Evolutionary conservation across 1,139 yeast genomes (phyloP), one percentile per base, ranked within the genome.

Genomic region (Zygoascus sp.): DNA sequence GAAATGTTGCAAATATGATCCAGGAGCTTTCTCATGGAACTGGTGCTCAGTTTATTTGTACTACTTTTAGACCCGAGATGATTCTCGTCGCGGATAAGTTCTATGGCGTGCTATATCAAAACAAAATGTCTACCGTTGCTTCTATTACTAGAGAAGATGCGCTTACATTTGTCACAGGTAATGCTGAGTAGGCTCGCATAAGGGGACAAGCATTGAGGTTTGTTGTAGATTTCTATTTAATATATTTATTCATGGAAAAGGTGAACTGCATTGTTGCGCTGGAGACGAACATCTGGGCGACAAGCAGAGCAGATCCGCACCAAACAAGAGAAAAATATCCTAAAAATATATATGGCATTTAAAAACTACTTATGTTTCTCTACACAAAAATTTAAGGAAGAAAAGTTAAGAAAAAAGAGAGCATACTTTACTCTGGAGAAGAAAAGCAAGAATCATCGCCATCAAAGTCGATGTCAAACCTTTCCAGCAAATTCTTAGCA

Each of bases 11-110:
- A 0, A 68, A 75, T 32, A 72, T 87, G 74, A 82, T 92, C 51
- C 73, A 79, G 50, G 75, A 77, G 38, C 68, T 90, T 47, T 77
- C 96, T 13, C 55, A 58, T 13, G 68, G 71, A 36, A 60, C 63
- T 27, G 58, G 58, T 23, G 94, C 95, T 6, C 99, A 92, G 64
- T 92, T 92, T 61, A 88, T 92, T 35, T 90, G 97, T 64, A 92
- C 98, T 1, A 92, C 98, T 0, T 94, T 94, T 72, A 73, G 97
- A 57, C 89, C 95, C 0, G 98, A 92, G 62, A 83, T 92, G 88
- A 70, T 94, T 32, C 81, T 82, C 53, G 89, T 83, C 11, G 96
- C 96, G 2, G 87, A 86, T 63, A 82, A 79, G 53, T 89, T 86
- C 61, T 92, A 81, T 62, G 96, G 97, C 19, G 96, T 92, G 2